Base-by-base conservation (phyloP, 2,329 filamentous ascomycete species). In the Calonectria leucothoes region DNA sequence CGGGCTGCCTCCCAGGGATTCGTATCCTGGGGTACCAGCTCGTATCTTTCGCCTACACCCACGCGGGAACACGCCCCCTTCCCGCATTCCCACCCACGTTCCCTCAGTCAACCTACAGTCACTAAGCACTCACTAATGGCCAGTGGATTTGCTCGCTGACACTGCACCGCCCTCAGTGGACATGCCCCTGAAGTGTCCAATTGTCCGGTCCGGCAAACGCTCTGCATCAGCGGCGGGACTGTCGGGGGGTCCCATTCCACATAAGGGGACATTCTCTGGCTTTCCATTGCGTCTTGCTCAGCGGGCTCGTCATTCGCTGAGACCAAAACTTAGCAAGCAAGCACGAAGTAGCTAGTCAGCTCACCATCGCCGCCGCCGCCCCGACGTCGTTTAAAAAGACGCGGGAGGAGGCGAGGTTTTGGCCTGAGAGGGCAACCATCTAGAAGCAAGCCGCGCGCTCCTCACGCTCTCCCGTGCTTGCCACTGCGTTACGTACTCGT, bases 341-440 rank as follows among this genome's bases (percentile, higher is more conserved):
- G 51, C 49, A n/a, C 63, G 59, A 69, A 52, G 66, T 49, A 74
- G 69, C 77, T 75, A 76, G 79, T 79, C 79, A 80, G 78, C 76
- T 80, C 78, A 79, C 74, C 72, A 74, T 77, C 68, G 74, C 75
- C 78, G 75, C 78, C 77, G 73, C 71, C 51, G 69, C 74, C 73
- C 71, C 75, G 65, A 73, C 69, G 71, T 72, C 75, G 72, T 70
- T 70, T 52, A 77, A 78, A 79, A 75, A 70, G 68, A 63, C 67
- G 69, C 61, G 65, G 71, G 75, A 73, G 78, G 76, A 73, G 78
- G 78, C 78, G 74, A 80, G 64, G 67, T 67, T 69, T n/a, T 42
- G 66, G 69, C 49, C 48, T 61, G 37, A 7, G 45, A 27, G 37
- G 66, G 39, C 49, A 69, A 71, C 49, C 61, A 74, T 51, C 71